Evolutionary conservation across 306 rosid species (phyloP), one percentile per base, ranked within the genome.

Genomic region (Psophocarpus tetragonolobus): DNA sequence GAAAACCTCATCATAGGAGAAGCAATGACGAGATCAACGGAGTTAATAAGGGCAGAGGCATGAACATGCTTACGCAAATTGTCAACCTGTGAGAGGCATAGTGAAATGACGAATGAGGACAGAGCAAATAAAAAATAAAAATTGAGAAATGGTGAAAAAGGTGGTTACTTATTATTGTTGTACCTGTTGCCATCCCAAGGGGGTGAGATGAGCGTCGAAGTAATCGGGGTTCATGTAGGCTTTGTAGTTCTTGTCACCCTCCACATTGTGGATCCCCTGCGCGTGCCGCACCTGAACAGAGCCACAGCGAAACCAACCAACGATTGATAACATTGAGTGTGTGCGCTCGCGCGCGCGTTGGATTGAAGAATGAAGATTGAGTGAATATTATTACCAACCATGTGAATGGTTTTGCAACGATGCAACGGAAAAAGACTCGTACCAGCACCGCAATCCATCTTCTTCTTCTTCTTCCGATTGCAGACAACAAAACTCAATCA

Each of bases 181-280:
- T 13, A 91, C 97, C 98, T 95, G 98, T 39, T 84, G 71, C 97
- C 97, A 92, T 32, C 98, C 98, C 21, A 92, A 87, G 38, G 90
- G 90, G 17, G 97, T 92, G 13, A 95, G 87, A 33, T 91, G 93
- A 42, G 98, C 97, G 80, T 95, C 98, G 45, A 95, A 89, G 83
- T 77, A 81, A 15, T 86, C 86, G 35, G 80, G 83, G 67, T 94
- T 91, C 72, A 89, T 27, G 77, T 89, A 90, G 1, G 91, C 89
- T 12, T 76, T 76, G 62, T 81, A 80, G 83, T 95, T 82, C 86
- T 92, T 92, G 8, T 92, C 97, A n/a, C 91, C 98, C 14, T 86
- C 97, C 5, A 91, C 97, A 63, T 95, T 95, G 86, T 95, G 98
- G 78, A 87, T 80, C 78, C 98, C 97, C 78, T 95, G 98, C 11